Base-by-base conservation (phyloP, 1,284 basidiomycete genomes). In the Hymenochaete sp. region DNA sequence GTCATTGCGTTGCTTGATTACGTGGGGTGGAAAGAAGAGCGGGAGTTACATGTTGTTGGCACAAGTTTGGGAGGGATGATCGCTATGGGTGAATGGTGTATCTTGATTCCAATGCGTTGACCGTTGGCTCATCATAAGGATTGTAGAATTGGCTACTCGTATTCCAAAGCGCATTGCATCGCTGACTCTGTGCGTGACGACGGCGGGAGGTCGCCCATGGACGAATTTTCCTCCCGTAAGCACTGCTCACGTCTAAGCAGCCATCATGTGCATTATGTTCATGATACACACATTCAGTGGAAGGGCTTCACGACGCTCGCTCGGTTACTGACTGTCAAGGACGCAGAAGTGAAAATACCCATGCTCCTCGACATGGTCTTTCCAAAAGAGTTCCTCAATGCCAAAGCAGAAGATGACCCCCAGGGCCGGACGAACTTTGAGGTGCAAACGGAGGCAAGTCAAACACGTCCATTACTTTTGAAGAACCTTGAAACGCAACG, bases 21-120 rank as follows among this genome's bases (percentile, higher is more conserved):
- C 52, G 51, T 93, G 2, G 79, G 75, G 0, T 93, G 90, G 89
- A 83, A 71, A 0, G 67, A 58, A 8, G 60, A 73, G 29, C 67
- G 71, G 6, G 72, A 71, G 32, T 39, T 93, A 1, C 79, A 93
- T 55, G 61, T 93, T 14, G 80, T 91, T 11, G 88, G 91, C 1
- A 67, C 82, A 9, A 88, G 83, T 35, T 67, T 93, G 41, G 91
- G 90, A 4, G 90, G 90, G 13, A 91, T 91, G 88, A 89, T 91
- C 48, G 75, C 82, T 0, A 79, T 82, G 67, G 81, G 83, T 78
- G 56, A 11, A 55, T 47, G 7, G 24, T 3, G 25, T 21, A 36
- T 27, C 3, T 35, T 24, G 5, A 32, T 19, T 9, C 24, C 36
- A 22, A 18, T 28, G n/a, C n/a, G n/a, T 8, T 16, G 3, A 22